Evolutionary conservation across 176 grass and related monocot species (phyloP).

Genomic region (Juncus effusus): DNA sequence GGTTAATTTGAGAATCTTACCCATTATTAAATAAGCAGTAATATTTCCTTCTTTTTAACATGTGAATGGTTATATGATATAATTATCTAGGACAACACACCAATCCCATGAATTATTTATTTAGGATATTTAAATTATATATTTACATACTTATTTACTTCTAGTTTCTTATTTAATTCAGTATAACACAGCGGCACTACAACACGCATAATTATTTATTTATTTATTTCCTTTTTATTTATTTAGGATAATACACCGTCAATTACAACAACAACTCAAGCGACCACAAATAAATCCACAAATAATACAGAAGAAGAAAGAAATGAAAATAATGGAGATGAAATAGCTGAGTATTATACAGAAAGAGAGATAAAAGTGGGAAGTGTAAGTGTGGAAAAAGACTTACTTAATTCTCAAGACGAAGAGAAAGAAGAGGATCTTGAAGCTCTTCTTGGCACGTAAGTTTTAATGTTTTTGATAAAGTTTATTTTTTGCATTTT

Average conservation of each 20-base stretch:
- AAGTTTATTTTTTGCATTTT: too few species aligned
- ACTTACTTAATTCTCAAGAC: constrained; percentile 79
- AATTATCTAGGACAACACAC: constrained; percentile 66
- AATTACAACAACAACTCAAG: constrained; percentile 28
- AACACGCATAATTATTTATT: constrained; percentile 1
- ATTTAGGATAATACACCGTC: constrained; percentile 83
- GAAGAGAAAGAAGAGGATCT: constrained; percentile 96
- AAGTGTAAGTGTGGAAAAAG: constrained; percentile 94
- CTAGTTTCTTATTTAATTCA: too few species aligned
- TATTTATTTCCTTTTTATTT: constrained; percentile 14
- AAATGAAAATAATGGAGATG: constrained; percentile 66
- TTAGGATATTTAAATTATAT: too few species aligned
- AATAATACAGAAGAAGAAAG: constrained; percentile 30
- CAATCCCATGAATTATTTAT: neutral
- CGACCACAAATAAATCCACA: constrained; percentile 25
- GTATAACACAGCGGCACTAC: too few species aligned
- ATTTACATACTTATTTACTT: too few species aligned
- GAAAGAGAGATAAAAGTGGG: constrained; percentile 61
- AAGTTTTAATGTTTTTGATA: too few species aligned
- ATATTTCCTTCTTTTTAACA: too few species aligned
- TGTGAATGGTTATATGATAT: neutral
- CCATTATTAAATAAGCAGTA: too few species aligned
- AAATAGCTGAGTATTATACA: constrained; percentile 33
- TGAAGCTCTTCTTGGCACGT: constrained; percentile 97
- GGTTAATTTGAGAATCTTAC: too few species aligned